Percentiles rank a stretch among this genome's conserved stretches.
phyloP scores from a whole-genome alignment of 2,329 filamentous ascomycete genomes.

The Capronia americana region DNA sequence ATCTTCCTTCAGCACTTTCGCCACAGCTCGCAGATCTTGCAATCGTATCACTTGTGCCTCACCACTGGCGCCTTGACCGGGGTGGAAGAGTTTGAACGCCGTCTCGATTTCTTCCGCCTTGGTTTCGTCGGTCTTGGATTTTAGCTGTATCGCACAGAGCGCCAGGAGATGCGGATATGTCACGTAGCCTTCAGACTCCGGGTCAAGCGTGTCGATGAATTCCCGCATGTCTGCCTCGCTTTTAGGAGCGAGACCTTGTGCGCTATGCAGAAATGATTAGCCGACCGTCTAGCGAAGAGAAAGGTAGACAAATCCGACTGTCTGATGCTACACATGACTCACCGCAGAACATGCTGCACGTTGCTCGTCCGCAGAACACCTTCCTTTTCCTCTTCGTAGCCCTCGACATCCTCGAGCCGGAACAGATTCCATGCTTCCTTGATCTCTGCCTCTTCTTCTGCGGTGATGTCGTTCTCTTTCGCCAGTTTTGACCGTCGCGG shows the following conservation, averaged over 20 bases:
- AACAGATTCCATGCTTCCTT: conserved; percentile 89
- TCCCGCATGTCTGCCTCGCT: conserved; percentile 70
- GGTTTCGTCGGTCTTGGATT: conserved; percentile 58
- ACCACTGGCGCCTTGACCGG: conserved; percentile 47
- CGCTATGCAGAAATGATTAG: conserved; percentile 57
- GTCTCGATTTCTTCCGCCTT: conserved; percentile 74
- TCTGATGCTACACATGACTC: conserved; percentile 44
- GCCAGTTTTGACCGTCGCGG: conserved; percentile 82
- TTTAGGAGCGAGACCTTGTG: conserved; percentile 76
- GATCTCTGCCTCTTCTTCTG: conserved; percentile 86
- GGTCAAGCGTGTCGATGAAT: conserved; percentile 82
- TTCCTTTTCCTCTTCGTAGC: conserved; percentile 73
- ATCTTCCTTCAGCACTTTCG: conserved; percentile 80
- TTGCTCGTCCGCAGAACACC: conserved; percentile 72
- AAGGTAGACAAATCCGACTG: background rate
- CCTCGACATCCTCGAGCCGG: conserved; percentile 57
- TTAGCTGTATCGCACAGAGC: conserved; percentile 85
- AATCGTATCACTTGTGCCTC: conserved; percentile 72
- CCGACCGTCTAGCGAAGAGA: background rate
- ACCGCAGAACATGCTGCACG: conserved; percentile 76
- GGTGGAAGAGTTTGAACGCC: conserved; percentile 82
- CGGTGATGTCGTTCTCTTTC: conserved; percentile 85
- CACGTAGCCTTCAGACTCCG: conserved; percentile 77
- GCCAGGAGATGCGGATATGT: conserved; percentile 82
- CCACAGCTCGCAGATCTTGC: conserved; percentile 77